Evolutionary conservation across 2,329 filamentous ascomycete species (phyloP).

Genomic region (Fusarium siculi): DNA sequence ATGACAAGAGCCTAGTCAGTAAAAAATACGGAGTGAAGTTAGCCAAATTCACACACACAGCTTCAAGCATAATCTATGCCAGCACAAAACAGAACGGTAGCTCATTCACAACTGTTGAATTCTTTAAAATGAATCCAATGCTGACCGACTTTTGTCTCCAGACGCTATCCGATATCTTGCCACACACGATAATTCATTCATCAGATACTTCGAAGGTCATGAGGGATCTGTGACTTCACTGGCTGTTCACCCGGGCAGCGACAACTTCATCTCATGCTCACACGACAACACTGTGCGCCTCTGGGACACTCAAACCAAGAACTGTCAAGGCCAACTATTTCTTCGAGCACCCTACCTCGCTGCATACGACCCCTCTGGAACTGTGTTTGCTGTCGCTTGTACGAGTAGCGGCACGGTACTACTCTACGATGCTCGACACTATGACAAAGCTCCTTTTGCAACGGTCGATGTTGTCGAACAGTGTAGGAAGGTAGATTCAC

Average conservation of each 20-base stretch:
- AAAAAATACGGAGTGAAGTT: conserved; percentile 98
- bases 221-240: conserved; percentile 85
- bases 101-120: conserved; percentile 23
- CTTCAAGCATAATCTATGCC: conserved; percentile 91
- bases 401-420: conserved; percentile 82
- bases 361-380: conserved; percentile 91
- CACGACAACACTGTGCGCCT: conserved; percentile 91
- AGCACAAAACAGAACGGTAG: conserved; percentile 92
- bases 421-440: conserved; percentile 94
- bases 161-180: conserved; percentile 88
- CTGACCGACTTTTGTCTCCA: conserved; percentile 44
- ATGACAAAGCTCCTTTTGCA: conserved; percentile 88
- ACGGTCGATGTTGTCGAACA: conserved; percentile 81
- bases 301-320: conserved; percentile 87
- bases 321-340: conserved; percentile 82
- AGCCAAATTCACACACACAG: conserved; percentile 92
- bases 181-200: conserved; percentile 95
- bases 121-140: background rate
- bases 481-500: conserved; percentile 59
- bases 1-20: conserved; percentile 88
- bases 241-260: conserved; percentile 83
- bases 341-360: conserved; percentile 84
- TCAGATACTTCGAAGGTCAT: conserved; percentile 96
- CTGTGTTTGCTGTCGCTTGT: conserved; percentile 89
- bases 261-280: conserved; percentile 92